Percentiles rank a stretch among this genome's conserved stretches.
Conservation (phyloP, 345 rosid genomes). For the Populus ilicifolia region DNA sequence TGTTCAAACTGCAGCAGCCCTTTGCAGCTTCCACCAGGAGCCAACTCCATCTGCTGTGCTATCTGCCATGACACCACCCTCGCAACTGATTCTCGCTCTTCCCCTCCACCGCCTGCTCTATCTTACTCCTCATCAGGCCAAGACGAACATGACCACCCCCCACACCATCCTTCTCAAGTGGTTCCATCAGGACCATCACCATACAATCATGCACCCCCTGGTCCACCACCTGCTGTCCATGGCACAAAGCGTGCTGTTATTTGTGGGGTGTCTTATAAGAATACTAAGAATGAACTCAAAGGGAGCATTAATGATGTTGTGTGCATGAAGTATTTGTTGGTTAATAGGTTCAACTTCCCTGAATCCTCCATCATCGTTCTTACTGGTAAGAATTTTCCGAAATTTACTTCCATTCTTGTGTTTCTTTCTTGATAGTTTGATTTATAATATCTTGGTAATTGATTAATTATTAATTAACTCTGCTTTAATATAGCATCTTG, state of each 20-base stretch:
- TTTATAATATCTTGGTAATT: too few species aligned
- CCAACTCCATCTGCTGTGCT: constrained; percentile 65
- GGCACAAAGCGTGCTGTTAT: constrained; percentile 79
- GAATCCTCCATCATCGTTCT: constrained; percentile 83
- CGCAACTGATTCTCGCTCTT: constrained; percentile 32
- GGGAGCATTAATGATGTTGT: constrained; percentile 82
- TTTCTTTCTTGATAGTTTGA: neutral
- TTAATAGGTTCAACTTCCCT: constrained; percentile 67
- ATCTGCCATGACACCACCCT: constrained; percentile 60
- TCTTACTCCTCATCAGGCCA: constrained; percentile 13
- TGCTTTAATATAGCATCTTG: too few species aligned
- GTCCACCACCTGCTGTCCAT: constrained; percentile 45
- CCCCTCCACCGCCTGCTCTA: constrained; percentile 9
- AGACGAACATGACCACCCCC: constrained; percentile 11
- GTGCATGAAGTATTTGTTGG: constrained; percentile 81
- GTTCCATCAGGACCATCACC: constrained; percentile 42
- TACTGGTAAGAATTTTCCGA: constrained; percentile 37
- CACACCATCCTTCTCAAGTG: constrained; percentile 6
- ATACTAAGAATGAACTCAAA: constrained; percentile 53
- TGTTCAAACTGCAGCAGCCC: constrained; percentile 71
- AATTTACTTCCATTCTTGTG: neutral
- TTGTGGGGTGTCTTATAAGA: constrained; percentile 64
- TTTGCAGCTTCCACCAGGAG: constrained; percentile 64
- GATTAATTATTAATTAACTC: too few species aligned
- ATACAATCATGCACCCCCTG: constrained; percentile 48